A percentile compares a stretch with the other conserved stretches of the same genome.
phyloP scores from a whole-genome alignment of 441 rosid species.

The Populus hybrid region DNA sequence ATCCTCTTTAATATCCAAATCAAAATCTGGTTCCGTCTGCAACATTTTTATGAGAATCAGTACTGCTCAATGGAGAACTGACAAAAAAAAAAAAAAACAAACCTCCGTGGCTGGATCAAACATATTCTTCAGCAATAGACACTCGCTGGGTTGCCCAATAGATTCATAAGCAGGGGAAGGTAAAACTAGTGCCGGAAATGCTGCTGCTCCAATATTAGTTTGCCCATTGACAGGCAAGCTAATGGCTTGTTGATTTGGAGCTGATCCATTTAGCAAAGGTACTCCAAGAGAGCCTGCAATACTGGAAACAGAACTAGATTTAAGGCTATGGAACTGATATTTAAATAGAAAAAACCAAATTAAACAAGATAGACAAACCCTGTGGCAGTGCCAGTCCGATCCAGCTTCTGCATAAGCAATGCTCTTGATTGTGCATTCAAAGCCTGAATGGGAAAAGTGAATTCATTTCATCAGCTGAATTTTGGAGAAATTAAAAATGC shows the following conservation, averaged over 20 bases:
- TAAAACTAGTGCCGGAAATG: conserved; percentile 48
- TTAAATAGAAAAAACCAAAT: neutral
- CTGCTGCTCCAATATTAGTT: conserved; percentile 43
- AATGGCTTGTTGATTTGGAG: conserved; percentile 42
- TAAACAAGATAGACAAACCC: conserved; percentile 41
- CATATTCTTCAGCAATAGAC: conserved; percentile 81
- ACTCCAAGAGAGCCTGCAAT: conserved; percentile 67
- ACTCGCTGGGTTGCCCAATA: conserved; percentile 75
- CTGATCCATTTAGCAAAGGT: conserved; percentile 58
- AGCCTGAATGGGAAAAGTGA: conserved; percentile 40
- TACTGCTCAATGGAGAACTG: neutral
- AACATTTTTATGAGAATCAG: conserved; percentile 18
- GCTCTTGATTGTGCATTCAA: conserved; percentile 92
- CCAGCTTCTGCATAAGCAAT: conserved; percentile 77
- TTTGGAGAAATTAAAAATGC: neutral
- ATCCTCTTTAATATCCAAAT: conserved; percentile 69
- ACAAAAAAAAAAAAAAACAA: neutral
- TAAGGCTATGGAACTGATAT: neutral
- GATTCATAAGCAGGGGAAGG: conserved; percentile 51
- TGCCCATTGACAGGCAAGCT: conserved; percentile 49
- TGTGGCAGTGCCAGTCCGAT: conserved; percentile 79
- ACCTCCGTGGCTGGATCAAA: conserved; percentile 94
- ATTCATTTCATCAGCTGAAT: neutral
- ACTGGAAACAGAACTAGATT: conserved; percentile 29
- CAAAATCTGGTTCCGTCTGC: conserved; percentile 87